A percentile compares a stretch with the other conserved stretches of the same genome.
Conservation (phyloP, 352 stramenopile species). For the Globisporangium recalcitrans region DNA sequence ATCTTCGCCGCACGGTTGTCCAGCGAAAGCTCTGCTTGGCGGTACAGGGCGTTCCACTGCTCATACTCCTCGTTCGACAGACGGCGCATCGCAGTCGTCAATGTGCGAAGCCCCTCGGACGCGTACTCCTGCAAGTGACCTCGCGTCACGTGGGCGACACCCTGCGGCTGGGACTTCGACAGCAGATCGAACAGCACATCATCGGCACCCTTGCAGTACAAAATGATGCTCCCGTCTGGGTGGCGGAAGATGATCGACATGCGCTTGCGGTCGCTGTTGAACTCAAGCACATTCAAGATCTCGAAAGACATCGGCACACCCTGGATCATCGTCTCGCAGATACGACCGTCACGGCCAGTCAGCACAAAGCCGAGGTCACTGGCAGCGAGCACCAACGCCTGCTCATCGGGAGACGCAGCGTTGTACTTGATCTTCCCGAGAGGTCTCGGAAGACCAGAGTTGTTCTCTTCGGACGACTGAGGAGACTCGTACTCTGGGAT, state of each 20-base stretch:
- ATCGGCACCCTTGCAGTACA: conserved; percentile 85
- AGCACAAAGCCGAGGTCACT: conserved; percentile 74
- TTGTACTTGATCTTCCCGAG: conserved; percentile 67
- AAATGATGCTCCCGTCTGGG: conserved; percentile 54
- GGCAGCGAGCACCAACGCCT: conserved; percentile 71
- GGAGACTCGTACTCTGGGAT: conserved; percentile 66
- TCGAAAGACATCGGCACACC: conserved; percentile 77
- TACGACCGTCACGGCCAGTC: conserved; percentile 49
- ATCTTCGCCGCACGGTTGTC: conserved; percentile 68
- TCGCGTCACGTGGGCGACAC: conserved; percentile 71
- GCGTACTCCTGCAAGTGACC: conserved; percentile 82
- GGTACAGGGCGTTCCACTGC: conserved; percentile 63
- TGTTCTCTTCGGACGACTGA: conserved; percentile 19
- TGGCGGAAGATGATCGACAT: conserved; percentile 96
- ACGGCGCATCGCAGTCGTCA: conserved; percentile 67
- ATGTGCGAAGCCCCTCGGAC: conserved; percentile 66
- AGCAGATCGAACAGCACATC: conserved; percentile 76
- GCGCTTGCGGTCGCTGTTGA: conserved; percentile 97
- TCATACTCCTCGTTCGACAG: conserved; percentile 73
- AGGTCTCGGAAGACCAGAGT: not conserved
- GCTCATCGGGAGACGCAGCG: conserved; percentile 78
- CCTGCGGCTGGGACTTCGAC: conserved; percentile 61
- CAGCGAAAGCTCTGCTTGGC: conserved; percentile 73
- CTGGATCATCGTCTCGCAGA: conserved; percentile 67
- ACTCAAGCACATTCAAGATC: conserved; percentile 96